Evolutionary conservation across 257 asterid species (phyloP), one percentile per base, ranked within the genome.

Genomic region (Mitragyna speciosa): DNA sequence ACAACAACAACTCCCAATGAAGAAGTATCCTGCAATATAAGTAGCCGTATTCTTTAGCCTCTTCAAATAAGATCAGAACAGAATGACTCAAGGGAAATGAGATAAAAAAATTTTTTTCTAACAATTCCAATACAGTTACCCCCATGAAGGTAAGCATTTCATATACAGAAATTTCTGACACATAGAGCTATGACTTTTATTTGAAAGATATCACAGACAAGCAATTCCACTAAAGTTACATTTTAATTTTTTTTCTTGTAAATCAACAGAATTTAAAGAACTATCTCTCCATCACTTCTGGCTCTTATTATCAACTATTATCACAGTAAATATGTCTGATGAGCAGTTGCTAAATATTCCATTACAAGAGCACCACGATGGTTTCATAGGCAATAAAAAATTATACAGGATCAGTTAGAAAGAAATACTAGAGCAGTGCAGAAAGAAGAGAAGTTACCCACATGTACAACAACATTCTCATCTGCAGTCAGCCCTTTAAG

Each of bases 401-500:
- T 70, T 16, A 58, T 22, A 51, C 71, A 51, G 51, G 24, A 71
- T 24, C 70, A 61, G 58, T 31, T 39, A 45, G 41, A n/a, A 41
- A 59, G 17, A 41, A 75, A n/a, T 28, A 65, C 3, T 47, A 7
- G 0, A 10, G 24, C 41, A 17, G 22, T 41, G 64, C 76, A 48
- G 47, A 39, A 47, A 72, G 80, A 75, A 70, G 80, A 54, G 70
- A 81, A 80, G 88, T 77, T 80, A 85, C 99, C 88, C 84, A 96
- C 99, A 82, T 89, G 97, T 76, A 91, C 85, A 78, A 92, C 91
- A 36, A 90, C 97, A 85, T 97, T 96, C 83, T 96, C 97, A 87
- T 96, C 97, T 15, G 99, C 96, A 65, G 97, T 94, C 81, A 96
- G 82, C 79, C 98, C 99, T 90, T 96, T 96, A 71, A 94, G 90